Conservation (phyloP, 2,329 filamentous ascomycete genomes). For the Trichoderma sp. region DNA sequence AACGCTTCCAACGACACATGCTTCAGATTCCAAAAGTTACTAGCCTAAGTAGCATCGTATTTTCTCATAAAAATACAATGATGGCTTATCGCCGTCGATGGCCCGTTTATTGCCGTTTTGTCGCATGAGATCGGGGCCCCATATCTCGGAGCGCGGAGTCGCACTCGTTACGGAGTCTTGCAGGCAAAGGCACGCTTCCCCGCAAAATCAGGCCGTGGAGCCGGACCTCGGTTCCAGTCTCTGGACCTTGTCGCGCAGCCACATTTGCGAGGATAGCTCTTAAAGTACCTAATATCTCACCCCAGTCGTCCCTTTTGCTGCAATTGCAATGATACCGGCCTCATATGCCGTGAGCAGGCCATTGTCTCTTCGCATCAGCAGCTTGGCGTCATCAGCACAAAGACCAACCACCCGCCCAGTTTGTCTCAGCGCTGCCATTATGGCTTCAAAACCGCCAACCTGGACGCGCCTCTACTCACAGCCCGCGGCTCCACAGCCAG, state of each 20-base stretch:
- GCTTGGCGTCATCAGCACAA: neutral
- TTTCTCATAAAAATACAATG: too few relatives aligned
- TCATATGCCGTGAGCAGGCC: slow-evolving; percentile 21
- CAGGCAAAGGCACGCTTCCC: neutral
- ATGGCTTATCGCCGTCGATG: too few relatives aligned
- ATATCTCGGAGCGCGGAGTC: slow-evolving; percentile 14
- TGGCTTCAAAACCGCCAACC: slow-evolving; percentile 20
- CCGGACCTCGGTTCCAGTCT: slow-evolving; percentile 19
- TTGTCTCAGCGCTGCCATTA: neutral
- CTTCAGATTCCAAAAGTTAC: neutral
- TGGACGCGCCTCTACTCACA: slow-evolving; percentile 26
- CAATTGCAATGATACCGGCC: slow-evolving; percentile 28
- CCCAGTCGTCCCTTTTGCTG: neutral
- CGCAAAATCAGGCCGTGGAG: slow-evolving; percentile 7
- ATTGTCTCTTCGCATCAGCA: slow-evolving; percentile 12
- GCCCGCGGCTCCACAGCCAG: slow-evolving; percentile 22
- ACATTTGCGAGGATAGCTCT: neutral
- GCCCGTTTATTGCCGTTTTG: neutral
- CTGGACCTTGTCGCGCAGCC: neutral
- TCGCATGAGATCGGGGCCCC: slow-evolving; percentile 17
- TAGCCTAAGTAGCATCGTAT: neutral
- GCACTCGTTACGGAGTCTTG: neutral
- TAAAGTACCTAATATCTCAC: neutral
- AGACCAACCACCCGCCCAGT: neutral
- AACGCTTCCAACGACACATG: neutral